phyloP scores from a whole-genome alignment of 768 basidiomycete species.

The Lactifluus hygrophoroides region DNA sequence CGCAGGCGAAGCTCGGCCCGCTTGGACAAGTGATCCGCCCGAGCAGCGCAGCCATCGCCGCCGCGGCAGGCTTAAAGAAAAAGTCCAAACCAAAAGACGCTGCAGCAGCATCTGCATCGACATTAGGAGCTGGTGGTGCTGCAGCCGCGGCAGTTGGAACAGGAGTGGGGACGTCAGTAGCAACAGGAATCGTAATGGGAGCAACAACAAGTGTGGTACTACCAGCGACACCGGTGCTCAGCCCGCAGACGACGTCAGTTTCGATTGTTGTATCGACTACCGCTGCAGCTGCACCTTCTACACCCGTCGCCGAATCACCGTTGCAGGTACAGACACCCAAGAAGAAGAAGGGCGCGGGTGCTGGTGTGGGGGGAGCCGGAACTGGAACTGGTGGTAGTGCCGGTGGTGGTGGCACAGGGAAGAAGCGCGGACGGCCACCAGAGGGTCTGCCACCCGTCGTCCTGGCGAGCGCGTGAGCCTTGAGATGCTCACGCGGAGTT shows the following conservation, averaged over 20 bases:
- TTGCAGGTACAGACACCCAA: conserved; percentile 13
- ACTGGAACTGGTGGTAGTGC: not conserved
- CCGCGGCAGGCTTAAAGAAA: conserved; percentile 52
- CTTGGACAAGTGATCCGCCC: conserved; percentile 64
- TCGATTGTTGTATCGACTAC: not conserved
- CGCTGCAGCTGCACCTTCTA: not conserved
- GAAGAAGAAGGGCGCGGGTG: conserved; percentile 16
- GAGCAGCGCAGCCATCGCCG: conserved; percentile 32
- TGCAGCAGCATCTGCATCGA: not conserved
- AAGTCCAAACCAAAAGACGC: conserved; percentile 32
- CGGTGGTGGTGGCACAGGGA: conserved; percentile 6
- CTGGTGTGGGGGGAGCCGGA: not conserved
- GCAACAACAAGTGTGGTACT: not conserved
- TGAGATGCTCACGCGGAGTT: not conserved
- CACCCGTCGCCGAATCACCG: not conserved
- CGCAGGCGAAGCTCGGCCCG: conserved; percentile 69
- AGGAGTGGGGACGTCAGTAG: not conserved
- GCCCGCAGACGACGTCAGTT: not conserved
- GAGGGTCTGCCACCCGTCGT: conserved; percentile 25
- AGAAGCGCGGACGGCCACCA: conserved; percentile 21
- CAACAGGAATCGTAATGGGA: not conserved
- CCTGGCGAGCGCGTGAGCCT: conserved; percentile 26
- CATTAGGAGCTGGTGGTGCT: not conserved
- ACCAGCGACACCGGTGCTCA: conserved; percentile 2
- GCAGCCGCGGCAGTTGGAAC: not conserved